Evolutionary conservation across 225 moss, liverwort and hornwort species (phyloP).

Genomic region (Bryum argenteum): DNA sequence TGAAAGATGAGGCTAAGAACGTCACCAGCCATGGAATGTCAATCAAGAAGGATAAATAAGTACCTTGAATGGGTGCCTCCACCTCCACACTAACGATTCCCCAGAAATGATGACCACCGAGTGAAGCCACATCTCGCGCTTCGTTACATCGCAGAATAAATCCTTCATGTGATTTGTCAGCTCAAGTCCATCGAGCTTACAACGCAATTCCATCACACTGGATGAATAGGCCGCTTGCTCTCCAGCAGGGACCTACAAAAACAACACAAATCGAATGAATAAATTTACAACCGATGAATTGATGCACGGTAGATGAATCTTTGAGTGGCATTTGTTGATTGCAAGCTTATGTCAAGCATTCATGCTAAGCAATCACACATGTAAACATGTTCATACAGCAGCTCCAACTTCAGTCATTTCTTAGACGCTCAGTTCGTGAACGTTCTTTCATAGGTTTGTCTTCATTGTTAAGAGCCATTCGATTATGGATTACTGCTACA

Average conservation of each 20-base stretch:
- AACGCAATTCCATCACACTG: conserved; percentile 61
- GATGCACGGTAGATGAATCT: too few species aligned
- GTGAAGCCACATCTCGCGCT: conserved; percentile 85
- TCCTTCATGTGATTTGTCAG: conserved; percentile 89
- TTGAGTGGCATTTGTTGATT: too few species aligned
- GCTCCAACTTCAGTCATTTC: too few species aligned
- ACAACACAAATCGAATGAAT: neutral
- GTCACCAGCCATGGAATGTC: neutral
- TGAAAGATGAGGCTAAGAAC: neutral
- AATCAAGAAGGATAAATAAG: neutral
- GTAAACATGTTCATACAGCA: too few species aligned
- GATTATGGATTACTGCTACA: too few species aligned
- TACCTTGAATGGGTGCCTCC: conserved; percentile 94
- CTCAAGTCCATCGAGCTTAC: conserved; percentile 92
- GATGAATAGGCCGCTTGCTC: conserved; percentile 59
- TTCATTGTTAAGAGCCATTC: too few species aligned
- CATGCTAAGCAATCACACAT: too few species aligned
- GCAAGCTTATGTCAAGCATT: too few species aligned
- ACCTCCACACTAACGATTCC: conserved; percentile 74
- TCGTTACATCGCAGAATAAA: conserved; percentile 74
- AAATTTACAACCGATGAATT: neutral
- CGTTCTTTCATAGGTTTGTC: too few species aligned
- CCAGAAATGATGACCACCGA: conserved; percentile 87
- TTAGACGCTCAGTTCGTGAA: too few species aligned
- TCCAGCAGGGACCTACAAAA: conserved; percentile 75